Base-by-base conservation (phyloP, 1,139 yeast species). In the Magnusiomyces suaveolens region DNA sequence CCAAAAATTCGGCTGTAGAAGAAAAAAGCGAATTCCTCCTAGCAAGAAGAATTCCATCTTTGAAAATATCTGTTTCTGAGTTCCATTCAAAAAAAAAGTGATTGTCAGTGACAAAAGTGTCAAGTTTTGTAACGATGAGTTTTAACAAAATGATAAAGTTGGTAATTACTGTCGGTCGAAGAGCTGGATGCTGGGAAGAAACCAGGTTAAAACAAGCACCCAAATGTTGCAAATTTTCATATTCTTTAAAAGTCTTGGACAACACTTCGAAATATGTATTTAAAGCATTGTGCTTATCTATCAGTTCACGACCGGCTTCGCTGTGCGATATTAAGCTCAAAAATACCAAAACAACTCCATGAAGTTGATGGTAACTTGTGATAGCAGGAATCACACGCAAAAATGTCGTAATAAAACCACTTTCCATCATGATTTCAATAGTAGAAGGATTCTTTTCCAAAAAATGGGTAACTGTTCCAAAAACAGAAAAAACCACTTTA, bases 401-500 rank as follows among this genome's bases (percentile, higher is more conserved):
- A 43, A 89, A 75, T 0, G 80, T 72, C 53, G 85, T 85, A 43
- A 89, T 79, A 1, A 87, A 81, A 1, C 81, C 79, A 0, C 94
- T 86, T 67, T 90, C 97, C 52, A 80, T 82, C 62, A 90, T 75
- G 51, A 90, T 84, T 1, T 87, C 78, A 64, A 79, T 89, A 2
- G 96, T 88, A 0, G 97, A 88, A 2, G 97, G 96, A 63, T 90
- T 97, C 61, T 86, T 86, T 65, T 90, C 94, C 50, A 90, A 81
- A 60, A 89, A 87, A 38, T 80, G 79, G 50, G 84, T 79, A 25
- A 89, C 77, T 21, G 84, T 79, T 60, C 82, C 86, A 43, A 90
- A 69, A 0, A 87, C 77, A 21, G 80, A 74, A 0, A 88, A 75
- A 21, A 87, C 69, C n/a, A 87, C 71, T 24, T 80, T 76, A 38